Base-by-base conservation (phyloP, 2,329 filamentous ascomycete genomes). In the Cercospora janseana region DNA sequence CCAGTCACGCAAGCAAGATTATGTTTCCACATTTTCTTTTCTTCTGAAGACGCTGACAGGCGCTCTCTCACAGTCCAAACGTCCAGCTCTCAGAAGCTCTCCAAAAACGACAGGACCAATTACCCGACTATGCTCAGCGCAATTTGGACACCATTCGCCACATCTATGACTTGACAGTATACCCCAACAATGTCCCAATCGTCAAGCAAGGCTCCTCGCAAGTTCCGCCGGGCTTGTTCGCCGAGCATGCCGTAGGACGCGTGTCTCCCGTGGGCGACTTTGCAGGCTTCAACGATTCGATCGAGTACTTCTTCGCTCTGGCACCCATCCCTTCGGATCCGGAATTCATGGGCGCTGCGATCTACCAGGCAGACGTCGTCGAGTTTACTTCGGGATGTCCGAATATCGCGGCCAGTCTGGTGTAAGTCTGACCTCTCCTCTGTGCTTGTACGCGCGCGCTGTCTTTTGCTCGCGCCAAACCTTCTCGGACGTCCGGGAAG, bases 301-400 rank as follows among this genome's bases (percentile, higher is more conserved):
- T 72, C 46, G 72, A 74, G 60, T 74, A 73, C 56, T 75, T 75
- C 56, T 74, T 74, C 49, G 70, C 69, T 3, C 62, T 75, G 4
- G 64, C 72, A 1, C 70, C 70, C 1, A 34, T 66, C 6, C 64
- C 64, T 2, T 31, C 50, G 6, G 58, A 57, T 24, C 50, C 29
- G 7, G 54, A 55, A n/a, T 51, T 45, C n/a, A 64, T 66, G 7
- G 56, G 59, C 1, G 24, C 51, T 7, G 59, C 48, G 1, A 49
- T 65, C 16, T 60, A 56, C 32, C 49, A 58, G 28, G 58, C 61
- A 3, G 57, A 63, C 13, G 48, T 65, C 3, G 58, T 62, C 2
- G 52, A 58, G 16, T 60, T 58, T 35, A 54, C 48, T 1, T 55
- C 51, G 2, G 52, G 52, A 4, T 61, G 57, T 45, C 49, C 57